A percentile compares a stretch with the other conserved stretches of the same genome.
phyloP scores from a whole-genome alignment of 257 asterid species.

The Solanum bulbocastanum region DNA sequence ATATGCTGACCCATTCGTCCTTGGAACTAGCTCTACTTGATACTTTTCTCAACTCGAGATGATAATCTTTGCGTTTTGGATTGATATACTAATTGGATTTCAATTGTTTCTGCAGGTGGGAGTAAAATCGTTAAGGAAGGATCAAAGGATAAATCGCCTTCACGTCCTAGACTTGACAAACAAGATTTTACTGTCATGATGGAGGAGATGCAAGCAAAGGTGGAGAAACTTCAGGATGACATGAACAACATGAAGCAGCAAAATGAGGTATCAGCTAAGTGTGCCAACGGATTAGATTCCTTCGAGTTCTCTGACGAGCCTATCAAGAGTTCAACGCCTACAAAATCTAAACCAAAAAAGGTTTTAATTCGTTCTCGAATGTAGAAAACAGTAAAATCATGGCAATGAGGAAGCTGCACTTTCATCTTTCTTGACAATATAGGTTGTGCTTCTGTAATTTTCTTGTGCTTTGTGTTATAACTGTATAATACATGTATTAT shows the following conservation, averaged over 20 bases:
- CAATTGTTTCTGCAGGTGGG: slow-evolving; percentile 27
- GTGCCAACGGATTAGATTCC: slow-evolving; percentile 22
- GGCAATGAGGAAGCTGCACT: neutral
- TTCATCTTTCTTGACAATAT: neutral
- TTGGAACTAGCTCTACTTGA: neutral
- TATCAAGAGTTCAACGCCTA: slow-evolving; percentile 19
- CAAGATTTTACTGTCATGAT: slow-evolving; percentile 18
- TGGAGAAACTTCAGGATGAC: slow-evolving; percentile 46
- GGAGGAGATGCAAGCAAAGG: slow-evolving; percentile 58
- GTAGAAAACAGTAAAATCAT: slow-evolving; percentile 5
- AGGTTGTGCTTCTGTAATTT: neutral
- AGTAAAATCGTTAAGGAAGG: slow-evolving; percentile 28
- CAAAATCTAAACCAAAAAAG: slow-evolving; percentile 17
- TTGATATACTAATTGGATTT: neutral
- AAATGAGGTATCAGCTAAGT: slow-evolving; percentile 10
- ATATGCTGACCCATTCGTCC: neutral
- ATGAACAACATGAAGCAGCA: slow-evolving; percentile 21
- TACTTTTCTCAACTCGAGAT: neutral
- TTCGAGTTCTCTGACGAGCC: slow-evolving; percentile 31
- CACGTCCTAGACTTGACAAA: slow-evolving; percentile 18
- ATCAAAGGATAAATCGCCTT: slow-evolving; percentile 18
- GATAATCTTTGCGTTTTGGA: neutral
- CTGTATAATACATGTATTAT: neutral
- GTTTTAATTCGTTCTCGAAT: slow-evolving; percentile 63
- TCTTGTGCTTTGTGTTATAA: neutral